Evolutionary conservation across 257 asterid species (phyloP).

Genomic region (Nicotiana tomentosiformis): DNA sequence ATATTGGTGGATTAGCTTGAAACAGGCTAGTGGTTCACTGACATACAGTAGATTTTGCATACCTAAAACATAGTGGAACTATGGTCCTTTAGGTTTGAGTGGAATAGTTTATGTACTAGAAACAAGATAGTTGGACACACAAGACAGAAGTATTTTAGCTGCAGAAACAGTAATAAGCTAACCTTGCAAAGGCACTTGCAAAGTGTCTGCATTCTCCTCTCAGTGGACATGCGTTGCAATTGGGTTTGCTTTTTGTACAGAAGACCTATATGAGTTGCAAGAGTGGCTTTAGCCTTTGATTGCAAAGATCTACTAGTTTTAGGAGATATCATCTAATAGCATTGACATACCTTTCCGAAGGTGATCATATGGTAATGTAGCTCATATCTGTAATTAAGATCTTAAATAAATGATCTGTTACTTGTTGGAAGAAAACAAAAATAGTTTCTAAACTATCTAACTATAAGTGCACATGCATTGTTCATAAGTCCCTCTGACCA

Average conservation of each 20-base stretch:
- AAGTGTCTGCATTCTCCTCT: slow-evolving; percentile 61
- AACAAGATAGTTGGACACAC: neutral
- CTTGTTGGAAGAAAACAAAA: neutral
- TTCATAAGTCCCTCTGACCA: neutral
- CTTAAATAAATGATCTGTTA: slow-evolving; percentile 3
- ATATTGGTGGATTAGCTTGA: neutral
- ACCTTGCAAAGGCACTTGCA: slow-evolving; percentile 60
- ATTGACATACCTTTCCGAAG: slow-evolving; percentile 47
- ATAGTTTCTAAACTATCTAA: neutral
- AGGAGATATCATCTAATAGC: neutral
- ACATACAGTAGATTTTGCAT: neutral
- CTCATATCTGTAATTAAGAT: slow-evolving; percentile 36
- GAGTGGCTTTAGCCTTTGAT: slow-evolving; percentile 5
- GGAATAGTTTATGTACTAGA: neutral
- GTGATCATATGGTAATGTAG: slow-evolving; percentile 53
- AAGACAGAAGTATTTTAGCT: neutral
- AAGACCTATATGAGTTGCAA: slow-evolving; percentile 28
- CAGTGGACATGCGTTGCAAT: slow-evolving; percentile 58
- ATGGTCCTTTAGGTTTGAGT: neutral
- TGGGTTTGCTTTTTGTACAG: slow-evolving; percentile 52
- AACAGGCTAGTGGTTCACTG: neutral
- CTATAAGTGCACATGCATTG: neutral
- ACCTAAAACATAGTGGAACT: slow-evolving; percentile 1
- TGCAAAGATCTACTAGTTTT: neutral
- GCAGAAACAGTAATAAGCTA: neutral